Evolutionary conservation across 495 filamentous ascomycete species (phyloP), one percentile per base, ranked within the genome.

Genomic region (Penicillium riverlandense): DNA sequence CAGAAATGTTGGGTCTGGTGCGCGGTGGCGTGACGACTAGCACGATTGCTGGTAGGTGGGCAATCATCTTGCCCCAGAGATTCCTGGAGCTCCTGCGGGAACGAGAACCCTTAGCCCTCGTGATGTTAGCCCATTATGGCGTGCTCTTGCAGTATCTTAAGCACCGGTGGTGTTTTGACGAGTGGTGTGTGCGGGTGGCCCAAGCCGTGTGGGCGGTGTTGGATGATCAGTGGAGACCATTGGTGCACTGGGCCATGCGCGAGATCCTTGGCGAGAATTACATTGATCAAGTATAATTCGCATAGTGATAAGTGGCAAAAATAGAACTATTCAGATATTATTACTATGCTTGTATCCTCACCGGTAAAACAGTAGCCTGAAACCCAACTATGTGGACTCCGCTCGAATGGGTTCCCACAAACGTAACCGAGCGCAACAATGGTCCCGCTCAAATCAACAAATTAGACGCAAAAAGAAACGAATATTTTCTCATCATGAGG

Each of bases 401-500:
- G 28, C 54, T 57, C 12, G 62, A 56, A 37, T 66, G 56, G 35
- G 55, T 37, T 2, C 62, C 44, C 37, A 66, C 66, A 50, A 83
- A 79, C 11, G 78, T 49, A 0, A 72, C 56, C 62, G 78, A 71
- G 16, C 76, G 72, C 4, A 2, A 54, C 10, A 13, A 75, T 54
- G 80, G 86, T 85, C 40, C 80, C 53, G 31, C 70, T 38, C 22
- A 68, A 62, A 55, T 86, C 83, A 46, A 84, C 22, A 22, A 22
- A 22, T 22, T 3, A 85, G 9, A 82, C 52, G 59, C 83, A 85
- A 42, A 85, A 56, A 45, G 74, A 76, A 50, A 67, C 70, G 61
- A 3, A 22, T 86, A 82, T 35, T 76, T 70, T n/a, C 44, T 52
- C 47, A 84, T 49, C 22, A 77, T 35, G 35, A 57, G 69, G 4